phyloP scores from a whole-genome alignment of 345 rosid genomes.

The Acer campestre region DNA sequence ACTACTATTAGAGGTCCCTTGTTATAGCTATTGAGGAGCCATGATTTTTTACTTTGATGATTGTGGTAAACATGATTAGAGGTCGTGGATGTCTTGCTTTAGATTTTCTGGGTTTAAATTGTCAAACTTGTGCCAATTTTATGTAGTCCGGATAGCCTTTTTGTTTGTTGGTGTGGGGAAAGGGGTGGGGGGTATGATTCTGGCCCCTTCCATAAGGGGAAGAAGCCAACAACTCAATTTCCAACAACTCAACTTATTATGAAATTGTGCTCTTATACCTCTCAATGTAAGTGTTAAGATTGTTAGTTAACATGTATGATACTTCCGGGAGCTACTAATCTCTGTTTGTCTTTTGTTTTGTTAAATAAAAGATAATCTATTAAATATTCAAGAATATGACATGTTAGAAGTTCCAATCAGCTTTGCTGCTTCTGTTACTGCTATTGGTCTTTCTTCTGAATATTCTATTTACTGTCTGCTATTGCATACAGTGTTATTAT shows the following conservation, averaged over 20 bases:
- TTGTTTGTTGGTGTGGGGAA: neutral
- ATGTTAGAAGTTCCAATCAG: neutral
- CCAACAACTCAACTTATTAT: neutral
- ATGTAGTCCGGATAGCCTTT: neutral
- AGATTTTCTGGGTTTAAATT: neutral
- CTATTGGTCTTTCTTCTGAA: neutral
- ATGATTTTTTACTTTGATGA: neutral
- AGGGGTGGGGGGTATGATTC: neutral
- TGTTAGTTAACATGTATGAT: neutral
- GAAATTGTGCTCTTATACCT: no score
- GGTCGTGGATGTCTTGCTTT: neutral
- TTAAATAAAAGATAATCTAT: neutral
- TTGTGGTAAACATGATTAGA: neutral
- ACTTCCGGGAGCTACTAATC: neutral
- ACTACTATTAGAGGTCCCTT: neutral
- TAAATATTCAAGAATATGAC: neutral
- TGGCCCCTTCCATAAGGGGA: no score
- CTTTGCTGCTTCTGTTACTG: neutral
- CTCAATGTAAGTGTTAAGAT: neutral
- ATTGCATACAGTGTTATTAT: neutral
- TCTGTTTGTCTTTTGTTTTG: neutral
- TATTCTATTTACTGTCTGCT: neutral
- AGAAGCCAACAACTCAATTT: neutral
- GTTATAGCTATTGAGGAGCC: neutral
- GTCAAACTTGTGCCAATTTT: neutral